These are phyloP conservation scores for Botrytis medusae DNA, from an alignment of 2,329 filamentous ascomycete genomes.

Conservation along the genomic window DNA sequence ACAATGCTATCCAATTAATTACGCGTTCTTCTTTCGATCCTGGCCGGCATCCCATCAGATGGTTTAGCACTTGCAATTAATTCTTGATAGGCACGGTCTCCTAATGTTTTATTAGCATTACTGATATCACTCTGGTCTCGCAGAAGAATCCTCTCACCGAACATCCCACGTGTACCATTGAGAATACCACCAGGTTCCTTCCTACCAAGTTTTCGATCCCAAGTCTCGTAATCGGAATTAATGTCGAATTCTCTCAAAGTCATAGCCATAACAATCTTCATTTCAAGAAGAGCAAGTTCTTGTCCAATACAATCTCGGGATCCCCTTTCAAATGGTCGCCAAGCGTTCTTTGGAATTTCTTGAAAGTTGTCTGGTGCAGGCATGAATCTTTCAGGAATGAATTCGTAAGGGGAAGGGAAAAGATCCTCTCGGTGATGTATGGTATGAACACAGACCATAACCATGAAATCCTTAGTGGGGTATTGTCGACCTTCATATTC, in stretches of 20 bases:
- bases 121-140: background rate
- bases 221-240: slow-evolving; percentile 25
- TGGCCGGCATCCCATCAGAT: slow-evolving; percentile 29
- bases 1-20: background rate
- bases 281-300: slow-evolving; percentile 51
- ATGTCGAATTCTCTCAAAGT: slow-evolving; percentile 22
- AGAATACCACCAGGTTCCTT: slow-evolving; percentile 26
- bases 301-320: slow-evolving; percentile 58
- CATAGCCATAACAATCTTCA: slow-evolving; percentile 49
- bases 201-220: slow-evolving; percentile 26
- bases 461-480: slow-evolving; percentile 24
- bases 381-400: slow-evolving; percentile 51
- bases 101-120: slow-evolving; percentile 4
- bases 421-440: slow-evolving; percentile 39
- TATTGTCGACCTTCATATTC: slow-evolving; percentile 18
- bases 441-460: slow-evolving; percentile 26
- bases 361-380: slow-evolving; percentile 37
- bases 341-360: slow-evolving; percentile 45
- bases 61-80: slow-evolving; percentile 30
- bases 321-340: slow-evolving; percentile 56
- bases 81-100: slow-evolving; percentile 27
- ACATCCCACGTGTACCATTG: slow-evolving; percentile 27
- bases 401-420: slow-evolving; percentile 47
- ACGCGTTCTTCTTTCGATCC: slow-evolving; percentile 10
- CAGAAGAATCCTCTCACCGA: slow-evolving; percentile 15